Percentiles rank a stretch among this genome's conserved stretches.
Evolutionary conservation across 306 rosid genomes (phyloP).

Genomic region (Sesbania bispinosa): DNA sequence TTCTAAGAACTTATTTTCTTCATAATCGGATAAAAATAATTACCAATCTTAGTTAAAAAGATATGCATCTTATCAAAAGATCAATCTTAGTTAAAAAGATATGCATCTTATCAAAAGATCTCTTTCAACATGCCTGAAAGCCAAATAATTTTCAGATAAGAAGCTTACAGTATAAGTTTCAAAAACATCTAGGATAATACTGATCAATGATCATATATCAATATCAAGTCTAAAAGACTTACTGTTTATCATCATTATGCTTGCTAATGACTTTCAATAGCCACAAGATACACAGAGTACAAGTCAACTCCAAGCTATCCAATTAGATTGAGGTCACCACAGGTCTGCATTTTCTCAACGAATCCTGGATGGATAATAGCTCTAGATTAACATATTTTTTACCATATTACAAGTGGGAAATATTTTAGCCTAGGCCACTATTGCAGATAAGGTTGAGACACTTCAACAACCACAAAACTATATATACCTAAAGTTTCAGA

Average conservation of each 20-base stretch:
- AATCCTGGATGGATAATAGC: slow-evolving; percentile 51
- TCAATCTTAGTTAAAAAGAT: no score
- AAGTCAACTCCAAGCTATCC: slow-evolving; percentile 99
- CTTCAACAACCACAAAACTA: no score
- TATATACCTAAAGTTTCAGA: slow-evolving; percentile 93
- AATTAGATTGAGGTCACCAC: slow-evolving; percentile 97
- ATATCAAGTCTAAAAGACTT: slow-evolving; percentile 18
- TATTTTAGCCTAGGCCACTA: not conserved
- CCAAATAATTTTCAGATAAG: not conserved
- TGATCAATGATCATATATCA: no score
- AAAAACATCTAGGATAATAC: not conserved
- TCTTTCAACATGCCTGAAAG: slow-evolving; percentile 75
- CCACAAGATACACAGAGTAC: slow-evolving; percentile 98
- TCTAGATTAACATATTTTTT: not conserved
- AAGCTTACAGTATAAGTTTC: not conserved
- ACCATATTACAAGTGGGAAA: not conserved
- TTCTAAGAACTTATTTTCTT: no score
- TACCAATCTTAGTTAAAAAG: no score
- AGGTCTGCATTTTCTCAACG: slow-evolving; percentile 94
- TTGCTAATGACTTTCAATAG: slow-evolving; percentile 98
- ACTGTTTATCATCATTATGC: slow-evolving; percentile 95
- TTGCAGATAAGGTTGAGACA: no score
- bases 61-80: no score
- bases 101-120: no score
- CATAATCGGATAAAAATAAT: no score